A percentile compares a stretch with the other conserved stretches of the same genome.
Conservation (phyloP, 1,139 yeast genomes). For the Wickerhamomyces sp. region DNA sequence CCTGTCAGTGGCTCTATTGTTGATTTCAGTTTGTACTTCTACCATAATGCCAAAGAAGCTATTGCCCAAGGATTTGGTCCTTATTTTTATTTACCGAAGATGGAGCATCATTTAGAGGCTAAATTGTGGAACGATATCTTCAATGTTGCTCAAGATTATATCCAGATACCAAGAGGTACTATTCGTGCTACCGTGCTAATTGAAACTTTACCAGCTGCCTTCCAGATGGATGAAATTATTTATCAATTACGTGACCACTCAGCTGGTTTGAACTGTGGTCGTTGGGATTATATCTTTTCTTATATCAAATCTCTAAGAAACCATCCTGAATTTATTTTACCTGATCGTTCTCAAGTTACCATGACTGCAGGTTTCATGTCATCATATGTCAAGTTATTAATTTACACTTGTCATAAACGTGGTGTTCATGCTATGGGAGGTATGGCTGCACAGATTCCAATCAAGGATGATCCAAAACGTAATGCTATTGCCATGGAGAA, state of each 20-base stretch:
- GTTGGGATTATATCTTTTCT: conserved; percentile 81
- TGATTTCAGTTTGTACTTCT: conserved; percentile 75
- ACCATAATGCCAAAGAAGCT: conserved; percentile 63
- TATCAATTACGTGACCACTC: conserved; percentile 72
- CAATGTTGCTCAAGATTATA: conserved; percentile 63
- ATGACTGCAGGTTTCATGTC: conserved; percentile 77
- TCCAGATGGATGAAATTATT: conserved; percentile 79
- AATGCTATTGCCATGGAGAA: conserved; percentile 67
- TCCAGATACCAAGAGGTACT: conserved; percentile 64
- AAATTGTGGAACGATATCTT: conserved; percentile 77
- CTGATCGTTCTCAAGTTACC: conserved; percentile 70
- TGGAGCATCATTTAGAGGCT: conserved; percentile 79
- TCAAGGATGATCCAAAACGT: conserved; percentile 61
- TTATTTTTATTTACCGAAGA: conserved; percentile 73
- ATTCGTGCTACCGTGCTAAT: conserved; percentile 76
- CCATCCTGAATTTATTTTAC: conserved; percentile 59
- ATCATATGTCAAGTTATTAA: conserved; percentile 61
- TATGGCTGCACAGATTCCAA: conserved; percentile 82
- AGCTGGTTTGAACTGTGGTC: conserved; percentile 75
- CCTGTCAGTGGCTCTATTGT: conserved; percentile 71
- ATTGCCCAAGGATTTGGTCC: conserved; percentile 66
- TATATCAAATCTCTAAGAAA: conserved; percentile 64
- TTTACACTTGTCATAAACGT: conserved; percentile 68
- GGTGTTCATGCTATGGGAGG: conserved; percentile 83
- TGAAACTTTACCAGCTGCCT: conserved; percentile 73